Evolutionary conservation across 441 rosid genomes (phyloP).

Genomic region (Populus hybrid): DNA sequence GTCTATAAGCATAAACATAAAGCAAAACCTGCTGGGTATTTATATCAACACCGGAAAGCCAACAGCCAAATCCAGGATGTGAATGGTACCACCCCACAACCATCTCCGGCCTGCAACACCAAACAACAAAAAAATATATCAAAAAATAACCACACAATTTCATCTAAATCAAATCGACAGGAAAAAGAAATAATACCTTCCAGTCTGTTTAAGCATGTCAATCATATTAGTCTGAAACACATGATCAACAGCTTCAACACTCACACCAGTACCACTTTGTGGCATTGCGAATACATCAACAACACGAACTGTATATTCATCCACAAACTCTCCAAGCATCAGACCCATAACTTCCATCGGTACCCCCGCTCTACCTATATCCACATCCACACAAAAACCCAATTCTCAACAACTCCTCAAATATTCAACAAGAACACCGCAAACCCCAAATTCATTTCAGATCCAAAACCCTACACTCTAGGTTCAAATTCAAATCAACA

Average conservation of each 20-base stretch:
- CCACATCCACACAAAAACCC: constrained; percentile 9
- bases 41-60: constrained; percentile 99
- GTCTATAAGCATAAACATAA: background rate
- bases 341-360: constrained; percentile 99
- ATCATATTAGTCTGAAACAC: constrained; percentile 98
- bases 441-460: background rate
- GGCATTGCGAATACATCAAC: constrained; percentile 99
- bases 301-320: constrained; percentile 92
- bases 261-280: constrained; percentile 98
- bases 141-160: background rate
- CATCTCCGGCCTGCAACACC: constrained; percentile 86
- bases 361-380: constrained; percentile 93
- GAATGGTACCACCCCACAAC: constrained; percentile 99
- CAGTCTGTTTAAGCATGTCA: constrained; percentile 99
- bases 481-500: background rate
- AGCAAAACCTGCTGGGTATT: constrained; percentile 84
- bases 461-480: constrained; percentile 18
- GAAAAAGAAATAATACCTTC: constrained; percentile 47
- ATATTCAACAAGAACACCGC: background rate
- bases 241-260: constrained; percentile 99
- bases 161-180: background rate
- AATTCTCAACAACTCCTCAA: background rate
- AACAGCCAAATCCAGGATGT: constrained; percentile 99
- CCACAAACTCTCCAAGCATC: constrained; percentile 99
- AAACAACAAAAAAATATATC: background rate